These are phyloP conservation scores for Adiantum capillusveneris DNA, from an alignment of 75 land plant genomes.

Conservation along the genomic window DNA sequence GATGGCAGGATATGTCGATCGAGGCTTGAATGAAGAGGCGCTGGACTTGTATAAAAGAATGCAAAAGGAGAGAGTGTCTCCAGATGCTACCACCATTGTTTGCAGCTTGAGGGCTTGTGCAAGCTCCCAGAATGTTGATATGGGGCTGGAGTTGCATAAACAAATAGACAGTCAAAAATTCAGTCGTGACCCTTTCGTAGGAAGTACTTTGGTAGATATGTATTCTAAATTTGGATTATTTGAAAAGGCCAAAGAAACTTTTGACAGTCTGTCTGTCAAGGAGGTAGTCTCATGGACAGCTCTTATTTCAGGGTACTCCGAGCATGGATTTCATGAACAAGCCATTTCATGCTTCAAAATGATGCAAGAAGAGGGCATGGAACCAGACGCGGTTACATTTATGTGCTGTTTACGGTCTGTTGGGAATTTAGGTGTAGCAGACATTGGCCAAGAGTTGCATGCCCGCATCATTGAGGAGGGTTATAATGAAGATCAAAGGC, in stretches of 20 bases:
- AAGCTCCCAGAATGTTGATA: slow-evolving; percentile 10
- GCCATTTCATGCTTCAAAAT: slow-evolving; percentile 29
- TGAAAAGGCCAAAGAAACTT: slow-evolving; percentile 31
- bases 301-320: slow-evolving; percentile 40
- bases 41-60: slow-evolving; percentile 27
- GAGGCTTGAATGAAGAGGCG: slow-evolving; percentile 29
- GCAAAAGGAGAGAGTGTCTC: slow-evolving; percentile 23
- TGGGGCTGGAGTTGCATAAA: slow-evolving; percentile 41
- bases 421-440: slow-evolving; percentile 5
- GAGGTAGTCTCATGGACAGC: slow-evolving; percentile 50
- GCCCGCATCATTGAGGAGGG: slow-evolving; percentile 16
- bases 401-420: slow-evolving; percentile 42
- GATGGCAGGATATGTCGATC: slow-evolving; percentile 34
- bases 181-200: slow-evolving; percentile 22
- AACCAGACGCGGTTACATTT: slow-evolving; percentile 43
- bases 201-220: slow-evolving; percentile 46
- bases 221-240: slow-evolving; percentile 42
- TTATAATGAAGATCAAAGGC: slow-evolving; percentile 9
- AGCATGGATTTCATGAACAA: slow-evolving; percentile 33
- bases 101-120: slow-evolving; percentile 36
- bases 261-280: slow-evolving; percentile 16
- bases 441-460: slow-evolving; percentile 29
- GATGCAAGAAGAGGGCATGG: slow-evolving; percentile 35
- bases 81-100: slow-evolving; percentile 41
- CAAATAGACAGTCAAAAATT: slow-evolving; percentile 29